phyloP scores from a whole-genome alignment of 2,329 filamentous ascomycete species.

The Phialophora verrucosa region DNA sequence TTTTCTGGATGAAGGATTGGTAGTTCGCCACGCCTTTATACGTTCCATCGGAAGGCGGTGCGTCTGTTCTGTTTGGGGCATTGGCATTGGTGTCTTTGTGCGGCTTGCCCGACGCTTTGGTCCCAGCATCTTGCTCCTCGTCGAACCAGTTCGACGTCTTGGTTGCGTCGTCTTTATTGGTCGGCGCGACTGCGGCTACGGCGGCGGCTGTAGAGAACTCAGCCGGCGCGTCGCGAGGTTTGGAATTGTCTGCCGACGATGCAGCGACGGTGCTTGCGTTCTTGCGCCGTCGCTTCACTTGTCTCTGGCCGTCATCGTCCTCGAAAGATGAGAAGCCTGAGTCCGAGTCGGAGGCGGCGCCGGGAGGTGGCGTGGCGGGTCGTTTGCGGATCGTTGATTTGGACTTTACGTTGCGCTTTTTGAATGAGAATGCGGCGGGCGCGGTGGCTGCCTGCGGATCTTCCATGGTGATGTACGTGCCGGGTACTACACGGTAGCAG shows the following conservation, averaged over 20 bases:
- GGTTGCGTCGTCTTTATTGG: conserved; percentile 80
- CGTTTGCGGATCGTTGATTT: conserved; percentile 82
- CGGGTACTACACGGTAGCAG: background rate
- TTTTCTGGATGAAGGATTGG: conserved; percentile 77
- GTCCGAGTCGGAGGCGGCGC: conserved; percentile 61
- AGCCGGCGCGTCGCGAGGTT: conserved; percentile 51
- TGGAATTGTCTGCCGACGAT: conserved; percentile 56
- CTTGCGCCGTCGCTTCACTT: conserved; percentile 79
- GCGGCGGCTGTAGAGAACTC: conserved; percentile 66
- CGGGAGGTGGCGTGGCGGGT: conserved; percentile 70
- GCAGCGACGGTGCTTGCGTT: conserved; percentile 68
- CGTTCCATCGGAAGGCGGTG: conserved; percentile 63
- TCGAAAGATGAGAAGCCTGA: conserved; percentile 75
- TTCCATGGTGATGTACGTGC: conserved; percentile 38
- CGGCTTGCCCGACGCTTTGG: conserved; percentile 49
- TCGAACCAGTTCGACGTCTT: conserved; percentile 91
- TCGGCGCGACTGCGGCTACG: conserved; percentile 66
- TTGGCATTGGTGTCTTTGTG: conserved; percentile 45
- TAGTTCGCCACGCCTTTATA: conserved; percentile 79
- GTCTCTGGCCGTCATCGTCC: conserved; percentile 72
- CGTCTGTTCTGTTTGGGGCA: conserved; percentile 37
- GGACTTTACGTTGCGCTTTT: conserved; percentile 78
- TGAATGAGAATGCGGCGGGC: conserved; percentile 64
- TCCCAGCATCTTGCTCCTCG: conserved; percentile 56
- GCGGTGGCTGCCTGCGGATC: conserved; percentile 35